These are phyloP conservation scores for Parasitella parasitica DNA, from an alignment of 371 early-diverging fungal genomes.

Conservation along the genomic window DNA sequence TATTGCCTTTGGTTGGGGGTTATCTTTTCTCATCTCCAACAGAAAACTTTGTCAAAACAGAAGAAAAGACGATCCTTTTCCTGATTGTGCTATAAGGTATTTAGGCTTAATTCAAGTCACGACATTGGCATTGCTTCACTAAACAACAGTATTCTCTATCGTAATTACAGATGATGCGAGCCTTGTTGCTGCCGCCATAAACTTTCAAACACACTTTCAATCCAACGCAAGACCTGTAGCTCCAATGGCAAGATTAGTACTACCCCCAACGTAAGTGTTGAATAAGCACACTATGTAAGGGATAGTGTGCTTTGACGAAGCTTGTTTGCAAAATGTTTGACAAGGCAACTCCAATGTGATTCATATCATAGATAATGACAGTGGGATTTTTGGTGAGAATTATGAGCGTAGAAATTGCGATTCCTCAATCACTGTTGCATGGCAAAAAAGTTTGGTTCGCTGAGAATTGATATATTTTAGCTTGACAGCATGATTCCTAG, in stretches of 20 bases:
- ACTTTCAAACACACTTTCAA: not conserved
- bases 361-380: not conserved
- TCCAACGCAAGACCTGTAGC: not conserved
- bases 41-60: not conserved
- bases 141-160: not conserved
- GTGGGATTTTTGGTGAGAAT: not conserved
- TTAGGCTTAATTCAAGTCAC: not conserved
- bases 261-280: not conserved
- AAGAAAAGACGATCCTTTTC: not conserved
- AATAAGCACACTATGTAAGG: not conserved
- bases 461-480: not conserved
- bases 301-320: not conserved
- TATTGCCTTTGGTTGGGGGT: not conserved
- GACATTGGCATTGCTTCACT: not conserved
- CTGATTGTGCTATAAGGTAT: not conserved
- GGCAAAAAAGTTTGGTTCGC: not conserved
- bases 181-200: not conserved
- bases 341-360: not conserved
- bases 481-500: not conserved
- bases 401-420: not conserved
- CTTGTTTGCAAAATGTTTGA: not conserved
- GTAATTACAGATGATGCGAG: not conserved
- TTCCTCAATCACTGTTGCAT: not conserved
- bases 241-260: not conserved
- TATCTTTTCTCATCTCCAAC: slow-evolving; percentile 11